These are phyloP conservation scores for Rhizophagus sp. DNA, from an alignment of 192 early-diverging fungal genomes.

Conservation along the genomic window DNA sequence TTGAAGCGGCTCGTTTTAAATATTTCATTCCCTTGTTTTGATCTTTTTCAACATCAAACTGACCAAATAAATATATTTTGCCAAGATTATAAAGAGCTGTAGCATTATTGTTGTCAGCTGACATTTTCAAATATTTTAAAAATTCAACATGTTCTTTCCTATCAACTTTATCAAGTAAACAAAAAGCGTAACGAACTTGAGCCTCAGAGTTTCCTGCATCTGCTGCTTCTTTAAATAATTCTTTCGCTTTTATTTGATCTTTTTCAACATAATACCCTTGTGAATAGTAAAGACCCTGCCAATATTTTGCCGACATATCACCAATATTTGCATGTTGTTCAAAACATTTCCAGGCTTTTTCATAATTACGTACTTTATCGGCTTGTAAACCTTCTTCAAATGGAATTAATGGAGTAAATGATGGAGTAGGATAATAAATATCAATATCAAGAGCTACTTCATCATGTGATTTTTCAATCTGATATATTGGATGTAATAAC, in stretches of 20 bases:
- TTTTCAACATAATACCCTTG: slow-evolving; percentile 6
- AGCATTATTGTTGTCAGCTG: not conserved
- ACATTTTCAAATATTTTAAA: no score
- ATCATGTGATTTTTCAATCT: no score
- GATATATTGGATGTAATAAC: no score
- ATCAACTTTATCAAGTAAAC: no score
- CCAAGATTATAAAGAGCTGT: not conserved
- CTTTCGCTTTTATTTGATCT: not conserved
- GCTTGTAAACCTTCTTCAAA: no score
- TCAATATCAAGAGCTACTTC: no score
- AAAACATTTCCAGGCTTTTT: slow-evolving; percentile 24
- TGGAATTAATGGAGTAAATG: no score
- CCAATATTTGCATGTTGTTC: not conserved
- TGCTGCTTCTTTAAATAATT: slow-evolving; percentile 13
- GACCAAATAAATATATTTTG: not conserved
- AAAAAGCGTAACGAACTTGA: slow-evolving; percentile 17
- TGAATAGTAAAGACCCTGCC: slow-evolving; percentile 7
- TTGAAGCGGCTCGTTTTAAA: not conserved
- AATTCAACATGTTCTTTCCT: no score
- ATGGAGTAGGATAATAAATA: no score
- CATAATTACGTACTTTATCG: not conserved
- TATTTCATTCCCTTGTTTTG: not conserved
- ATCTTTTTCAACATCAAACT: not conserved
- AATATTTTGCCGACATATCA: slow-evolving; percentile 1
- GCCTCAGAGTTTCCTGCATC: slow-evolving; percentile 11